phyloP scores from a whole-genome alignment of 1,139 yeast genomes.

The Yamadazyma trypodendri region DNA sequence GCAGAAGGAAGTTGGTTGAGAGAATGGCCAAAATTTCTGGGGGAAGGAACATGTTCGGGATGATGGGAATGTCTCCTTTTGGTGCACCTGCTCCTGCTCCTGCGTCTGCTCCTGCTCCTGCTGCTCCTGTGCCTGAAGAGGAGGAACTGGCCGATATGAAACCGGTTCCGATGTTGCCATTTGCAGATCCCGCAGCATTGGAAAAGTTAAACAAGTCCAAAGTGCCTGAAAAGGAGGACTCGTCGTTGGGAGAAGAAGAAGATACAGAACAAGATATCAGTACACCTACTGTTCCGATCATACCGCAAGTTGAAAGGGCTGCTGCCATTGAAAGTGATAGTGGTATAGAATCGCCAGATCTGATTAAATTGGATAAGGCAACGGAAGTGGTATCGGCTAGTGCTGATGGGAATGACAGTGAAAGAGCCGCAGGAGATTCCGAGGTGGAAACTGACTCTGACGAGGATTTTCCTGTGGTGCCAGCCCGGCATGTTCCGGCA shows the following conservation, averaged over 20 bases:
- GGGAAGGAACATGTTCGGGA: conserved; percentile 86
- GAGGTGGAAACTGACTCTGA: not conserved
- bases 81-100: conserved; percentile 23
- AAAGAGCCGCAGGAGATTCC: conserved; percentile 5
- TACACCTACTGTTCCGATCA: conserved; percentile 12
- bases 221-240: conserved; percentile 12
- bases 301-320: conserved; percentile 12
- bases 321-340: conserved; percentile 19
- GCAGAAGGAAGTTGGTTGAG: conserved; percentile 77
- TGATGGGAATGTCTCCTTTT: conserved; percentile 62
- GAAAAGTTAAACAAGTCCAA: conserved; percentile 9
- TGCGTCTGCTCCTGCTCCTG: no score
- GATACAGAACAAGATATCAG: conserved; percentile 13
- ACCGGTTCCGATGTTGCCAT: conserved; percentile 44
- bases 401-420: conserved; percentile 44
- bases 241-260: conserved; percentile 17
- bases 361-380: conserved; percentile 18
- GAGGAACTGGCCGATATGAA: conserved; percentile 17
- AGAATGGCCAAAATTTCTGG: conserved; percentile 96
- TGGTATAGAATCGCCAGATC: conserved; percentile 13
- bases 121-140: conserved; percentile 14
- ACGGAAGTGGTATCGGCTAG: conserved; percentile 41
- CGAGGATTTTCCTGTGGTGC: not conserved
- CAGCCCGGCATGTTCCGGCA: no score
- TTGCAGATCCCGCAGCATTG: conserved; percentile 16